Evolutionary conservation across 2,329 filamentous ascomycete species (phyloP), one percentile per base, ranked within the genome.

Genomic region (Arthrinium phaeospermum): DNA sequence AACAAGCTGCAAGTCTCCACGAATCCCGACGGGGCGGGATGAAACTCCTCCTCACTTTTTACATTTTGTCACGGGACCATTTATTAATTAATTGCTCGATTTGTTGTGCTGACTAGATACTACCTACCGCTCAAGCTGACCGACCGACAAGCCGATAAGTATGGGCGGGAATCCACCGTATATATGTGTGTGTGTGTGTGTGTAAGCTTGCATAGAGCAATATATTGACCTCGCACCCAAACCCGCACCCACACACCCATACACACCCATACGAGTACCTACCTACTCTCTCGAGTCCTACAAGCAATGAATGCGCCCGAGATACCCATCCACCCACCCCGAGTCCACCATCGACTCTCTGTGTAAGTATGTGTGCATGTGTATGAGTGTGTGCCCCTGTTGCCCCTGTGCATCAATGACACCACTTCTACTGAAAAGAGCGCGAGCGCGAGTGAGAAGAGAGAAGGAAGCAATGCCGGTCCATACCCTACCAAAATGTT

Each of bases 201-300:
- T 64, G 30, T 64, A 64, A 64, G 57, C 57, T 24, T 64, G 57
- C 57, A 41, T 41, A 5, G 34, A 41, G 19, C 57, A 64, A 64
- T 64, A 64, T 37, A 64, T 64, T 64, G 57, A 4, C 57, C 57
- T 64, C 57, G 41, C 57, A 64, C 57, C 57, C 34, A 64, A 16
- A n/a, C 22, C 6, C 47, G 7, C 7, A 49, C 47, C 7, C 5
- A 49, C n/a, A n/a, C n/a, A n/a, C n/a, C n/a, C n/a, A n/a, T n/a
- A n/a, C n/a, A n/a, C 47, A 24, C 37, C 37, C 37, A 41, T 41
- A 10, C 6, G 10, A 8, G 37, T 30, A 7, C 49, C 27, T 30
- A 7, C 49, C 27, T 30, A 22, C 16, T n/a, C 53, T 22, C 14
- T 19, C 27, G 27, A 34, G 51, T 61, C 53, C 53, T 61, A 61